Percentiles rank a stretch among this genome's conserved stretches.
Evolutionary conservation across 2,329 filamentous ascomycete genomes (phyloP).

Genomic region (Ophiostoma montium): DNA sequence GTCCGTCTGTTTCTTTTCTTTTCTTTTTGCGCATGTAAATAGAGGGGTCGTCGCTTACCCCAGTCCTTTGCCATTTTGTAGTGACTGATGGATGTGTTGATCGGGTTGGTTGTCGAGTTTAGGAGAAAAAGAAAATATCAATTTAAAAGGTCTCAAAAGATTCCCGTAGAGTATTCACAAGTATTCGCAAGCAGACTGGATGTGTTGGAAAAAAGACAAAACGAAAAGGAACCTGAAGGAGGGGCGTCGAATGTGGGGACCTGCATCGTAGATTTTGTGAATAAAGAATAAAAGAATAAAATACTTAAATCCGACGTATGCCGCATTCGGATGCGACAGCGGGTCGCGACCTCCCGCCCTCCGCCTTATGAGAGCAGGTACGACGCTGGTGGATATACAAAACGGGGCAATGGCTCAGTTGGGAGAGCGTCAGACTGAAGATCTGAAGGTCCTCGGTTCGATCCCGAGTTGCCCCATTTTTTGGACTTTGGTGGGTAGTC

Average conservation of each 20-base stretch:
- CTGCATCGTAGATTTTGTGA: too few species aligned
- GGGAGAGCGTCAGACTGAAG: conserved; percentile 2
- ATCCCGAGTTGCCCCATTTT: conserved; percentile 1
- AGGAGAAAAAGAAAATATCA: background rate
- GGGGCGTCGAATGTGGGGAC: background rate
- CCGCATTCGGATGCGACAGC: too few species aligned
- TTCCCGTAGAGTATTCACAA: background rate
- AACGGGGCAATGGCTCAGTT: conserved; percentile 1
- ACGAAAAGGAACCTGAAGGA: background rate
- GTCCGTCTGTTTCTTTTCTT: background rate
- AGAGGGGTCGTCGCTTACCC: background rate
- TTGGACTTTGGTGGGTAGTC: background rate
- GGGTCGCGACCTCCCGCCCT: too few species aligned
- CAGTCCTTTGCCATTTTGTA: background rate
- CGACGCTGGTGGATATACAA: background rate
- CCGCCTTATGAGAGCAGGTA: too few species aligned
- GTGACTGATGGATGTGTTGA: background rate
- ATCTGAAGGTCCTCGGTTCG: conserved; percentile 2
- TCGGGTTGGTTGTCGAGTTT: background rate
- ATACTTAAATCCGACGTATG: too few species aligned
- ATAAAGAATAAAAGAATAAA: too few species aligned
- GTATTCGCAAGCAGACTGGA: background rate
- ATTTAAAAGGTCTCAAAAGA: too few species aligned
- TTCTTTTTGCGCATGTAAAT: background rate
- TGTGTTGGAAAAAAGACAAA: background rate